A percentile compares a stretch with the other conserved stretches of the same genome.
These are phyloP conservation scores for Citrus unshiu DNA, from an alignment of 345 rosid genomes.

Conservation along the genomic window DNA sequence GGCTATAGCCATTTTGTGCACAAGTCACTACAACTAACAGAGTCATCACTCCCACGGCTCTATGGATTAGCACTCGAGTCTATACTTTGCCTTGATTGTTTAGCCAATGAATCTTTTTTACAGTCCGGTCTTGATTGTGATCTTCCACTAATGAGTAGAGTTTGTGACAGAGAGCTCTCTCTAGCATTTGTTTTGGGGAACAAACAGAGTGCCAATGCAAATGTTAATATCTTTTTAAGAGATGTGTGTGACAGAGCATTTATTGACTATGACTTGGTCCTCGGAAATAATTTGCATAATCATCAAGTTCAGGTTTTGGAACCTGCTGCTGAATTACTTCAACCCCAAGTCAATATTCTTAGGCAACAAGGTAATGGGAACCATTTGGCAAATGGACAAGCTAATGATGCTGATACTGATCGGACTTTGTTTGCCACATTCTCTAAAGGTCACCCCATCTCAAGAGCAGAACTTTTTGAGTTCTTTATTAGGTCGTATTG, in stretches of 20 bases:
- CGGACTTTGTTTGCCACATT: constrained; percentile 29
- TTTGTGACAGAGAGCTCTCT: constrained; percentile 8
- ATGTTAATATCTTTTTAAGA: too few relatives aligned
- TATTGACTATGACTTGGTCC: background rate
- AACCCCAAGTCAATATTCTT: background rate
- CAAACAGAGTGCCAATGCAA: background rate
- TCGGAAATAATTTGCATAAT: background rate
- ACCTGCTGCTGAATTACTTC: background rate
- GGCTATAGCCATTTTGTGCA: constrained; percentile 14
- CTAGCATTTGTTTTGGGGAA: background rate
- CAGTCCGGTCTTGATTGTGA: background rate
- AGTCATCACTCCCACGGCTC: background rate
- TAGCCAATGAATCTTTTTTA: background rate
- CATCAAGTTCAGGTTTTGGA: background rate
- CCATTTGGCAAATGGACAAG: background rate
- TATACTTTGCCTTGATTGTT: constrained; percentile 1
- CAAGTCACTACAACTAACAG: background rate
- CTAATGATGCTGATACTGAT: background rate
- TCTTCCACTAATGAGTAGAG: background rate
- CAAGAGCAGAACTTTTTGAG: constrained; percentile 17
- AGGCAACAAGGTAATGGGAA: background rate
- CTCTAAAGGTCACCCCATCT: constrained; percentile 22
- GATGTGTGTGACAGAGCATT: constrained; percentile 8
- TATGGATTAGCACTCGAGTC: constrained; percentile 4
- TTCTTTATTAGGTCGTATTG: constrained; percentile 14